Conservation (phyloP, 1,139 yeast species). For the Zygosaccharomyces sapae region DNA sequence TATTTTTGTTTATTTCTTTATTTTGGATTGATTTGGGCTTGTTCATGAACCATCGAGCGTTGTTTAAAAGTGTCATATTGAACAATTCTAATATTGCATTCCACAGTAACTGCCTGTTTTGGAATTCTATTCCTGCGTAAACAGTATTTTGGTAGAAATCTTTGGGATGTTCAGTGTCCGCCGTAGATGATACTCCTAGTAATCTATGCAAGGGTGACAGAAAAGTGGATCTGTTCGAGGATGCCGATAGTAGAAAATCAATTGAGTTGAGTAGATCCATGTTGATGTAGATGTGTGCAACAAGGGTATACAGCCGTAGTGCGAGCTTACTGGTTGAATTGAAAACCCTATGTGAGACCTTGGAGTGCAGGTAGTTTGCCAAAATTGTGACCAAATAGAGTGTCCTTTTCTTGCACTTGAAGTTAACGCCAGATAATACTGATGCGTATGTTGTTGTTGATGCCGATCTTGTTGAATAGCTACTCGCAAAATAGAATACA, state of each 20-base stretch:
- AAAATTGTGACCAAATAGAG: conserved; percentile 21
- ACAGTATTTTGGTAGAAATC: conserved; percentile 23
- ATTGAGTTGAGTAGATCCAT: conserved; percentile 19
- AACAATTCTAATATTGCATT: conserved; percentile 30
- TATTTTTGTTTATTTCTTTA: not conserved
- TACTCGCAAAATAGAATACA: conserved; percentile 21
- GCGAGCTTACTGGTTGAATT: not conserved
- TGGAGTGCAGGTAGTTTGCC: conserved; percentile 14
- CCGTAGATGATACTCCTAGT: conserved; percentile 11
- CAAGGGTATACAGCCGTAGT: conserved; percentile 11
- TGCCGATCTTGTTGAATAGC: not conserved
- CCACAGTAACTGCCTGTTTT: conserved; percentile 33
- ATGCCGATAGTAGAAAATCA: conserved; percentile 14
- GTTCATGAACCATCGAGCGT: conserved; percentile 13
- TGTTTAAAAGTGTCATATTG: conserved; percentile 21
- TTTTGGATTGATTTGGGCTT: not conserved
- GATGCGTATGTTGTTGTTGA: conserved; percentile 27
- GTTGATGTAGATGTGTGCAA: conserved; percentile 12
- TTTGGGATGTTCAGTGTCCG: conserved; percentile 7
- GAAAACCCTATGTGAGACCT: conserved; percentile 13
- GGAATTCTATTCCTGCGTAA: conserved; percentile 26
- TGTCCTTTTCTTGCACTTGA: conserved; percentile 15
- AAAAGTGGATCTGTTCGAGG: conserved; percentile 7
- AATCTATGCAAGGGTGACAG: conserved; percentile 21
- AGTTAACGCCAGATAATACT: conserved; percentile 22